A percentile compares a stretch with the other conserved stretches of the same genome.
phyloP scores from a whole-genome alignment of 2,329 filamentous ascomycete species.

The Mariannaea sp. region DNA sequence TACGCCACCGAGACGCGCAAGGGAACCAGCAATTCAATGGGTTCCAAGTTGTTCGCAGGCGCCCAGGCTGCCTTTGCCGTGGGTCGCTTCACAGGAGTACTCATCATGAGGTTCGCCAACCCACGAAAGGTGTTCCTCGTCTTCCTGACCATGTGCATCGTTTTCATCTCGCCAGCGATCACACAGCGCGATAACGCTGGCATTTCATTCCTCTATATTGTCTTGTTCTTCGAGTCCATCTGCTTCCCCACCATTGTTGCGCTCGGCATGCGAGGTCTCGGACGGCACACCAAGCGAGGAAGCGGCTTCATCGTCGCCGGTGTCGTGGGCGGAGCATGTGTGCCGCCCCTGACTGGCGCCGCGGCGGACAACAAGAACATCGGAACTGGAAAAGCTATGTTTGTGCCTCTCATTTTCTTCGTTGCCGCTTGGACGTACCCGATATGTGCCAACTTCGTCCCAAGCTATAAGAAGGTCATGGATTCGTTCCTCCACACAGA shows the following conservation, averaged over 20 bases:
- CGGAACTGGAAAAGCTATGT: conserved; percentile 65
- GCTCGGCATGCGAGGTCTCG: conserved; percentile 74
- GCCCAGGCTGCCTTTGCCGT: conserved; percentile 75
- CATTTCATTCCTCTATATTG: conserved; percentile 67
- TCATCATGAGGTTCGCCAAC: conserved; percentile 68
- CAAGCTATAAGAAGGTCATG: conserved; percentile 64
- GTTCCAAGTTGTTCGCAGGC: conserved; percentile 71
- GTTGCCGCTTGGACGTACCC: conserved; percentile 61
- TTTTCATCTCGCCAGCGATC: conserved; percentile 62
- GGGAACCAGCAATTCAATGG: conserved; percentile 54
- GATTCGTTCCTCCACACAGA: conserved; percentile 59
- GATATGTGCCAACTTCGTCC: conserved; percentile 68
- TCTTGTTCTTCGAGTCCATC: conserved; percentile 79
- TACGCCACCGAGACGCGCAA: conserved; percentile 67
- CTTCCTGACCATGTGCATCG: conserved; percentile 67
- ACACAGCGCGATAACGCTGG: conserved; percentile 52
- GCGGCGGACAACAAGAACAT: conserved; percentile 62
- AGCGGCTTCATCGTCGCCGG: conserved; percentile 71
- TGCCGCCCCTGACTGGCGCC: conserved; percentile 72
- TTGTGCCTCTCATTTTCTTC: conserved; percentile 67
- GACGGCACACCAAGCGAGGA: conserved; percentile 77
- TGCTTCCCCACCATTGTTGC: conserved; percentile 84
- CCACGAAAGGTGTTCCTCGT: conserved; percentile 70
- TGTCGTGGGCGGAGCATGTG: conserved; percentile 73
- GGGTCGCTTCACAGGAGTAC: conserved; percentile 71